A percentile compares a stretch with the other conserved stretches of the same genome.
These are phyloP conservation scores for Sporothrix phasma DNA, from an alignment of 2,329 filamentous ascomycete species.

Conservation along the genomic window DNA sequence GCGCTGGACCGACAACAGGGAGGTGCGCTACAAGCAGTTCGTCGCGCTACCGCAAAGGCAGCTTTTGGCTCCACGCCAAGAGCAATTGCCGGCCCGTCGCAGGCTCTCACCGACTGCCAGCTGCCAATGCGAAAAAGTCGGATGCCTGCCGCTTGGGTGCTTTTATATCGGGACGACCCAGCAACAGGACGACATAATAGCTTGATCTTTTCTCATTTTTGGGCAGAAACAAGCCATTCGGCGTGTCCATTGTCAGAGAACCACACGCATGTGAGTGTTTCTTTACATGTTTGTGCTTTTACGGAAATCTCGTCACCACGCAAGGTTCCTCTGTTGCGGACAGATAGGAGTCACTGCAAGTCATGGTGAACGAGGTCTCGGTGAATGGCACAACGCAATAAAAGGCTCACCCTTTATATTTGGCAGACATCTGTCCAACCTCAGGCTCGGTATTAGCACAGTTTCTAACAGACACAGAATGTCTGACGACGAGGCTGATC, in stretches of 20 bases:
- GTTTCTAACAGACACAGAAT: constrained; percentile 34
- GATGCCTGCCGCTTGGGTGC: neutral
- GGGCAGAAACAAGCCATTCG: neutral
- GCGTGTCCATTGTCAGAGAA: neutral
- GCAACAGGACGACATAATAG: neutral
- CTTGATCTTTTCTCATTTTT: neutral
- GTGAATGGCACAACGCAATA: neutral
- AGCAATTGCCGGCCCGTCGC: neutral
- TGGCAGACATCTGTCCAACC: too few species aligned
- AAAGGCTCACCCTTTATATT: neutral
- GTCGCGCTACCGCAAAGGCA: neutral
- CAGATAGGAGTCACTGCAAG: neutral
- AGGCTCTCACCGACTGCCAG: neutral
- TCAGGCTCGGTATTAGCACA: too few species aligned
- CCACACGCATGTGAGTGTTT: neutral
- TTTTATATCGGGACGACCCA: neutral
- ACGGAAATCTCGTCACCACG: neutral
- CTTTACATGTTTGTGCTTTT: neutral
- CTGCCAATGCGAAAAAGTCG: constrained; percentile 9
- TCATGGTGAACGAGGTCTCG: constrained; percentile 3
- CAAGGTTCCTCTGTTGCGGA: neutral
- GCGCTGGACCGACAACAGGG: neutral
- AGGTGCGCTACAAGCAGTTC: neutral
- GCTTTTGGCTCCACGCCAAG: neutral
- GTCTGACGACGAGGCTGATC: constrained; percentile 88